phyloP scores from a whole-genome alignment of 1,284 basidiomycete genomes.

The Trichosporon sp. region DNA sequence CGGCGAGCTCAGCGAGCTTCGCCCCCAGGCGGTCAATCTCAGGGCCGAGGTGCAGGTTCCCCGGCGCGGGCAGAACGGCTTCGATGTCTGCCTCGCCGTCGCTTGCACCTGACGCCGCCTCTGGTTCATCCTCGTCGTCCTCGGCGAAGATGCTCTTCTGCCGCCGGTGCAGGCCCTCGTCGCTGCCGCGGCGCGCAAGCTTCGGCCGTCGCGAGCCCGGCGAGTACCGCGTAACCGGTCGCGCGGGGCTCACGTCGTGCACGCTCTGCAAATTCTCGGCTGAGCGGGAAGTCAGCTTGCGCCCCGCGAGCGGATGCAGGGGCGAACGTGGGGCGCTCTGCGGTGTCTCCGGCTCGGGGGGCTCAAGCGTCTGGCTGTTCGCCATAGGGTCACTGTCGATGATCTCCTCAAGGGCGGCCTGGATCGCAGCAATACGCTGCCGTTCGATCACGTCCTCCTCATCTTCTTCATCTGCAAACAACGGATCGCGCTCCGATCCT shows the following conservation, averaged over 20 bases:
- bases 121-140: constrained; percentile 43
- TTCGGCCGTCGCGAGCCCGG: not conserved
- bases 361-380: constrained; percentile 20
- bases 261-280: constrained; percentile 33
- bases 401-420: constrained; percentile 88
- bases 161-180: not conserved
- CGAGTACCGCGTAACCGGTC: constrained; percentile 2
- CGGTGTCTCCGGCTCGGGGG: not conserved
- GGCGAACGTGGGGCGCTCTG: not conserved
- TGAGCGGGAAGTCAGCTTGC: constrained; percentile 30
- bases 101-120: constrained; percentile 53
- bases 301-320: constrained; percentile 8
- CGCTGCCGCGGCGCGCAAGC: constrained; percentile 9
- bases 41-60: constrained; percentile 75
- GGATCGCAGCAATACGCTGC: constrained; percentile 84
- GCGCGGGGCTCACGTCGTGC: not conserved
- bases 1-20: constrained; percentile 69
- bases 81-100: constrained; percentile 30
- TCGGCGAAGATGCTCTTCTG: constrained; percentile 45
- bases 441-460: constrained; percentile 53
- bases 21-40: constrained; percentile 72
- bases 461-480: constrained; percentile 36
- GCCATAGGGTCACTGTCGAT: constrained; percentile 70
- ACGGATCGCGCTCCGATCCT: constrained; percentile 54
- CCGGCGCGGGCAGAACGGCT: constrained; percentile 69